Conservation (phyloP, 1,284 basidiomycete species). For the Ceratobasidium sp. region DNA sequence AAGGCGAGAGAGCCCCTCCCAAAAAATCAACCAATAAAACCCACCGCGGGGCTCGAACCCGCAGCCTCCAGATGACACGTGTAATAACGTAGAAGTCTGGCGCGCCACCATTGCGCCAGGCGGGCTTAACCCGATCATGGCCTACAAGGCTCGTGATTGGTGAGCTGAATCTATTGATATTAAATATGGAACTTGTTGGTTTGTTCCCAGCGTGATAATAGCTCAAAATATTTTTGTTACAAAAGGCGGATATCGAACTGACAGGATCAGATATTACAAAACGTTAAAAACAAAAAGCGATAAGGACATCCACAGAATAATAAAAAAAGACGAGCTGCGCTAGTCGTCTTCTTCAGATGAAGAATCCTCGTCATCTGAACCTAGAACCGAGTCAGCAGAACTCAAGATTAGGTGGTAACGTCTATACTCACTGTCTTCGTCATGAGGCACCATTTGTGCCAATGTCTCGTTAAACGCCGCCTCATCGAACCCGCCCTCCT, state of each 20-base stretch:
- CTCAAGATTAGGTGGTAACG: not conserved
- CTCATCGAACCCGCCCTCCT: conserved; percentile 13
- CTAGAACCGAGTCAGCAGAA: conserved; percentile 10
- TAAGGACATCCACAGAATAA: conserved; percentile 16
- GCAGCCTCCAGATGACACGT: conserved; percentile 42
- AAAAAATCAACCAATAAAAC: conserved; percentile 15
- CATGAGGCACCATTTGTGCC: conserved; percentile 24
- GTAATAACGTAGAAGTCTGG: conserved; percentile 43
- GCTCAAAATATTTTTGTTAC: conserved; percentile 1
- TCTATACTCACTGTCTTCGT: conserved; percentile 21
- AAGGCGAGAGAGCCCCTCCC: too few relatives aligned
- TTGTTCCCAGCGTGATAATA: too few relatives aligned
- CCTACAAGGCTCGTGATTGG: not conserved
- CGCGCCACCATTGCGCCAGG: conserved; percentile 45
- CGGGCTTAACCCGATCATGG: conserved; percentile 10
- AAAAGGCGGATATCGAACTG: not conserved
- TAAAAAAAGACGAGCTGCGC: conserved; percentile 38
- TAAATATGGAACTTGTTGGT: not conserved
- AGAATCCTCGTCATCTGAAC: conserved; percentile 33
- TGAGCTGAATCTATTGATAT: not conserved
- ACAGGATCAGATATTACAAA: conserved; percentile 16
- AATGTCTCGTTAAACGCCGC: conserved; percentile 19
- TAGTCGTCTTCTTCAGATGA: conserved; percentile 43
- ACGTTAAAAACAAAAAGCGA: conserved; percentile 18
- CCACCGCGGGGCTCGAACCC: conserved; percentile 44